Conservation (phyloP, 2,329 filamentous ascomycete genomes). For the Botrytis porri region DNA sequence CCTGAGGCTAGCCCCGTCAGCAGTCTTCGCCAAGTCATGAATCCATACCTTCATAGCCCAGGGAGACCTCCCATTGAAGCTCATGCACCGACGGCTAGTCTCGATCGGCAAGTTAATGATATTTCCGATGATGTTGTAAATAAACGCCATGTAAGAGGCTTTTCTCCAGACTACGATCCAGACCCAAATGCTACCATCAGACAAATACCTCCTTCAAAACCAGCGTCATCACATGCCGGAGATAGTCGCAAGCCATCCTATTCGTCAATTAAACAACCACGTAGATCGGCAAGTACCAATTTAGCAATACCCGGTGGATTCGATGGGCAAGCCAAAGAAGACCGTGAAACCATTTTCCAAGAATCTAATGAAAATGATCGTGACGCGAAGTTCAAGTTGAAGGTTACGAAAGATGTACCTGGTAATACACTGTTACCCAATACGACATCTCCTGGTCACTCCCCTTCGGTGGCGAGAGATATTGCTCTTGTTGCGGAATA, state of each 20-base stretch:
- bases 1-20: slow-evolving; percentile 60
- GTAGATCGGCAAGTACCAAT: slow-evolving; percentile 22
- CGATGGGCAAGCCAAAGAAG: slow-evolving; percentile 33
- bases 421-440: slow-evolving; percentile 21
- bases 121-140: slow-evolving; percentile 26
- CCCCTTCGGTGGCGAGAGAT: slow-evolving; percentile 31
- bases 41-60: slow-evolving; percentile 62
- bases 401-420: slow-evolving; percentile 18
- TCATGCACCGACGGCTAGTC: slow-evolving; percentile 22
- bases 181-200: slow-evolving; percentile 70
- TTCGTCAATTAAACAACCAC: slow-evolving; percentile 22
- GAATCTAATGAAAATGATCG: slow-evolving; percentile 53
- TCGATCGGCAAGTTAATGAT: slow-evolving; percentile 30
- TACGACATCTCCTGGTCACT: slow-evolving; percentile 17
- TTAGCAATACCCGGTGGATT: slow-evolving; percentile 10
- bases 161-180: slow-evolving; percentile 74
- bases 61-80: slow-evolving; percentile 29
- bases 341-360: slow-evolving; percentile 48
- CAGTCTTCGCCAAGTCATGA: slow-evolving; percentile 83
- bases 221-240: slow-evolving; percentile 12
- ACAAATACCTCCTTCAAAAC: slow-evolving; percentile 45
- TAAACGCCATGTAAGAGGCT: slow-evolving; percentile 49
- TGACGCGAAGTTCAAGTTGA: slow-evolving; percentile 36
- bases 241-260: slow-evolving; percentile 20
- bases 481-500: slow-evolving; percentile 35